Base-by-base conservation (phyloP, 1,139 yeast genomes). In the Geotrichum fermentans region DNA sequence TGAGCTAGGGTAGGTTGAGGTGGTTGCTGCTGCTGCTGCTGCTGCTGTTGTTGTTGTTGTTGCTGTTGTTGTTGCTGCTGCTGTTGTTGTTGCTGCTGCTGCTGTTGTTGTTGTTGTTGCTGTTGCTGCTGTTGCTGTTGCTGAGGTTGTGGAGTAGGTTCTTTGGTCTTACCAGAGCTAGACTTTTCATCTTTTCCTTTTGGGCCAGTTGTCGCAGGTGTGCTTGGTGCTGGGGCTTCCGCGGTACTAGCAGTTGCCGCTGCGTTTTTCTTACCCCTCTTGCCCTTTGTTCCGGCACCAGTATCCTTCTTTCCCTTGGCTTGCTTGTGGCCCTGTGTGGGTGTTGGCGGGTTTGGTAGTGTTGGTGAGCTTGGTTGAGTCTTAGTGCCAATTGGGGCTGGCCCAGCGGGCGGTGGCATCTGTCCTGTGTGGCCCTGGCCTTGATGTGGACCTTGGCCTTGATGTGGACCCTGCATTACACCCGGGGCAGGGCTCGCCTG, bases 281-380 rank as follows among this genome's bases (percentile, higher is more conserved):
- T 57, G 49, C 56, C 61, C 3, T 24, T 20, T 18, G 22, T 29
- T 17, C 47, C 56, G 53, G 37, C 52, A 3, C 17, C 54, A 43
- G 57, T 65, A 35, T 72, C 66, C 60, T 73, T 68, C 47, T 73
- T 74, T 39, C 63, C 64, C 3, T 70, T 60, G 43, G 70, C 56
- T 39, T 73, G 56, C 42, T 68, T 64, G 35, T 69, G 61, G 1
- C 75, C 69, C 72, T 78, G 76, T 42, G 68, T 65, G 2, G 74
- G 68, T 51, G 77, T 78, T 16, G 75, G 68, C 40, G 75, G 73
- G 24, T 45, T 45, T 4, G 56, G 57, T 33, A 61, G 55, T 40
- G 61, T 57, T 7, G 74, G 73, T 1, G 75, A 66, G 17, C 62
- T 54, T 2, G 68, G 66, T 43, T 60, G 63, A 6, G 63, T 59